Percentiles rank a stretch among this genome's conserved stretches.
phyloP scores from a whole-genome alignment of 305 asterid species.

The Fraxinus ornus region DNA sequence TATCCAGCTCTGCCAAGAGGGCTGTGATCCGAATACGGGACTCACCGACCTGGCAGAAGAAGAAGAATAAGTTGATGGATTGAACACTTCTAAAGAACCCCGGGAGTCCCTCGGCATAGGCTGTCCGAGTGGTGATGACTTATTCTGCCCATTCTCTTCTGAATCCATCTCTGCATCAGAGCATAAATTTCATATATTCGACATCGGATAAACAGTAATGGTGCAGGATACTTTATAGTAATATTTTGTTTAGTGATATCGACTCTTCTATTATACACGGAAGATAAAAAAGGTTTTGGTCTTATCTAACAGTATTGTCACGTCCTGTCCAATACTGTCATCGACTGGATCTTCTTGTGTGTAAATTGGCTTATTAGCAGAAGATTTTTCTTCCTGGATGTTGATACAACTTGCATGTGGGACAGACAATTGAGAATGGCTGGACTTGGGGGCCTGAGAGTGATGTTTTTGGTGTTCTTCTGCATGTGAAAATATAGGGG shows the following conservation, averaged over 20 bases:
- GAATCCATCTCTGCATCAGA: constrained; percentile 45
- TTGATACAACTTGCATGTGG: constrained; percentile 34
- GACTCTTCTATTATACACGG: not conserved
- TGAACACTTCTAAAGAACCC: constrained; percentile 86
- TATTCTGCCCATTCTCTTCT: constrained; percentile 35
- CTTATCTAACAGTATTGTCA: not conserved
- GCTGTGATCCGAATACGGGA: constrained; percentile 47
- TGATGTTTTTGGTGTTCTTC: constrained; percentile 36
- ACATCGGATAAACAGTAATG: not conserved
- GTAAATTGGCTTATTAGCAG: not conserved
- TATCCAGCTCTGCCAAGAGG: constrained; percentile 54
- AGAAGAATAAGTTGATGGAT: constrained; percentile 48
- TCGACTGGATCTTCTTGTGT: not conserved
- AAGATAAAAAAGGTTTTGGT: not conserved
- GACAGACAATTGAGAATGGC: constrained; percentile 31
- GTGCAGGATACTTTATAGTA: not conserved
- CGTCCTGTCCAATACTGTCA: not conserved
- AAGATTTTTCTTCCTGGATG: constrained; percentile 13
- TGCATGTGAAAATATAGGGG: constrained; percentile 34
- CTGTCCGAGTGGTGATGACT: constrained; percentile 38
- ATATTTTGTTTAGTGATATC: not conserved
- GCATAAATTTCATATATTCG: not conserved
- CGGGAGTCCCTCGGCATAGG: constrained; percentile 75
- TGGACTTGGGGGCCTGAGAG: constrained; percentile 29
- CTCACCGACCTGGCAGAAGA: constrained; percentile 29